Percentiles rank a stretch among this genome's conserved stretches.
These are phyloP conservation scores for Aspergillus piperis DNA, from an alignment of 2,329 filamentous ascomycete species.

Conservation along the genomic window DNA sequence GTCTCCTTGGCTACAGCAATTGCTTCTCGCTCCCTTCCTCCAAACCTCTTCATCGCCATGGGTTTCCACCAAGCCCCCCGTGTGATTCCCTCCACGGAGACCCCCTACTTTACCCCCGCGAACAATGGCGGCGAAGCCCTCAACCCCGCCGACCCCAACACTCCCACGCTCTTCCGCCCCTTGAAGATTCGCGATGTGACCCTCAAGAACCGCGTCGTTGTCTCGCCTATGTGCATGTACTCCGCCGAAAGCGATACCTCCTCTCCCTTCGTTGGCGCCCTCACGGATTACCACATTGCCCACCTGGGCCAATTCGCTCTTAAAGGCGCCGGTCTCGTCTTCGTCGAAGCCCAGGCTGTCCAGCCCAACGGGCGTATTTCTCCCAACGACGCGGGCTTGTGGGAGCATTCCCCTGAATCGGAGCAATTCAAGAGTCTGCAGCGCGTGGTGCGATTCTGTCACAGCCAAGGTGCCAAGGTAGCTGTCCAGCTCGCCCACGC, in stretches of 20 bases:
- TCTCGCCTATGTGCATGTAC: conserved; percentile 67
- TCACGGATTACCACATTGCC: conserved; percentile 77
- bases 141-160: conserved; percentile 35
- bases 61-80: conserved; percentile 15
- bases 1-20: background rate
- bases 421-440: conserved; percentile 69
- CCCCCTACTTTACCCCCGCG: conserved; percentile 41
- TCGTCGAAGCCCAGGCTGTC: conserved; percentile 78
- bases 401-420: conserved; percentile 63
- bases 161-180: conserved; percentile 59
- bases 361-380: conserved; percentile 77
- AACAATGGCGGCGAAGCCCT: conserved; percentile 41
- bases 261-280: conserved; percentile 56
- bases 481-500: conserved; percentile 82
- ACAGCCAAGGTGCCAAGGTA: conserved; percentile 73
- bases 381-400: conserved; percentile 63
- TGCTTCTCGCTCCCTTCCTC: background rate
- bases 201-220: conserved; percentile 66
- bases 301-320: conserved; percentile 77
- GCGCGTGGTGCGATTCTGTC: conserved; percentile 72
- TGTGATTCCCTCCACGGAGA: conserved; percentile 3
- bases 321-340: conserved; percentile 70
- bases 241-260: conserved; percentile 54
- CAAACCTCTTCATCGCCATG: background rate
- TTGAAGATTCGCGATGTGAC: conserved; percentile 57